phyloP scores from a whole-genome alignment of 2,329 filamentous ascomycete genomes.

The Lachnellula subtilissima region DNA sequence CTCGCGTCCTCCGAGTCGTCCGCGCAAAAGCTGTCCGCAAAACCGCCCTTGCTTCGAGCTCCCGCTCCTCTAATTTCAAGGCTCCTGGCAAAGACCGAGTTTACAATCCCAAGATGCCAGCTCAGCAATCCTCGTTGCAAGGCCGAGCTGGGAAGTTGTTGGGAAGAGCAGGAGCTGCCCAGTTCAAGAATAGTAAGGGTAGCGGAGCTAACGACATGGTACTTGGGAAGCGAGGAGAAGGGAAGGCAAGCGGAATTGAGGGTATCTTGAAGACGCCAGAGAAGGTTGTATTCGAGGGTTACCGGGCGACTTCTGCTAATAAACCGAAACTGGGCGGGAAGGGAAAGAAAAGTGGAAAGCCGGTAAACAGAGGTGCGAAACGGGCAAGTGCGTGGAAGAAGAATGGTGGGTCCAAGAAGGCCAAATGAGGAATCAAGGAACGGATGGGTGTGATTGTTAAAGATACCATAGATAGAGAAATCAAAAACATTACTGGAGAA shows the following conservation, averaged over 20 bases:
- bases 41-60: slow-evolving; percentile 25
- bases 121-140: slow-evolving; percentile 63
- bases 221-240: slow-evolving; percentile 20
- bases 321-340: slow-evolving; percentile 57
- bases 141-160: slow-evolving; percentile 73
- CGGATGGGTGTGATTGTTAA: background rate
- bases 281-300: slow-evolving; percentile 75
- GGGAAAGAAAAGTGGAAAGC: slow-evolving; percentile 46
- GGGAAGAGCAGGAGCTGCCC: slow-evolving; percentile 60
- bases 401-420: slow-evolving; percentile 35
- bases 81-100: slow-evolving; percentile 34
- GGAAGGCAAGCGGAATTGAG: slow-evolving; percentile 14
- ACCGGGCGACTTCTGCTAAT: slow-evolving; percentile 63
- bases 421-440: background rate
- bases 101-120: slow-evolving; percentile 67
- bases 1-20: slow-evolving; percentile 76
- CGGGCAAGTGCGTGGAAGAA: slow-evolving; percentile 35
- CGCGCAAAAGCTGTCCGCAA: slow-evolving; percentile 55
- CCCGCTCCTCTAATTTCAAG: slow-evolving; percentile 12
- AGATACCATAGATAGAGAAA: background rate
- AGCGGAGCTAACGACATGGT: slow-evolving; percentile 26
- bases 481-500: background rate
- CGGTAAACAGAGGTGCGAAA: slow-evolving; percentile 32
- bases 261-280: slow-evolving; percentile 54
- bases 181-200: slow-evolving; percentile 27